A percentile compares a stretch with the other conserved stretches of the same genome.
phyloP scores from a whole-genome alignment of 2,329 filamentous ascomycete genomes.

The Bisporella sp. region DNA sequence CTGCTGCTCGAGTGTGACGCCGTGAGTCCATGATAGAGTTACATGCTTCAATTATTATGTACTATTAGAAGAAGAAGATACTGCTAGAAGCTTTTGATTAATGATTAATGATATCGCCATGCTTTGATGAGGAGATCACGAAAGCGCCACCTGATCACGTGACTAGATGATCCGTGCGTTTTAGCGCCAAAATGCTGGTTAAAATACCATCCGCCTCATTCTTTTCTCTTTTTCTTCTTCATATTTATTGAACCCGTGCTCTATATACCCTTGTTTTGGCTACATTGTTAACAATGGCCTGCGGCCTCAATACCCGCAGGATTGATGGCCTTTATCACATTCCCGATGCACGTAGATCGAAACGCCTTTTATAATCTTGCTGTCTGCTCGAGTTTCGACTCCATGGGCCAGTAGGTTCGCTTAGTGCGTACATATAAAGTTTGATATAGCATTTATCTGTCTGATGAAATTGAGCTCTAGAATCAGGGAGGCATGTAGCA shows the following conservation, averaged over 20 bases:
- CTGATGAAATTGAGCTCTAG: no score
- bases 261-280: conserved; percentile 24
- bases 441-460: no score
- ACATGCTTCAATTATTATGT: no score
- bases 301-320: conserved; percentile 10
- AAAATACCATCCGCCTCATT: not conserved
- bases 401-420: conserved; percentile 22
- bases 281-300: conserved; percentile 16
- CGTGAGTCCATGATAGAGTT: no score
- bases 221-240: conserved; percentile 11
- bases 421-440: conserved; percentile 22
- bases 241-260: conserved; percentile 20
- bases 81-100: no score
- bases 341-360: conserved; percentile 20
- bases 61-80: no score
- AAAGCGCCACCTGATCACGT: not conserved
- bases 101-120: no score
- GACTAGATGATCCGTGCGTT: not conserved
- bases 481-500: no score
- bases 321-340: conserved; percentile 22
- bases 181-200: not conserved
- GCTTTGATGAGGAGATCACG: not conserved
- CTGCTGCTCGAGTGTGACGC: no score
- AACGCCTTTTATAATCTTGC: conserved; percentile 27
- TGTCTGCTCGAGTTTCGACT: conserved; percentile 20